Base-by-base conservation (phyloP, 1,284 basidiomycete species). In the Ceratobasidium sp. region DNA sequence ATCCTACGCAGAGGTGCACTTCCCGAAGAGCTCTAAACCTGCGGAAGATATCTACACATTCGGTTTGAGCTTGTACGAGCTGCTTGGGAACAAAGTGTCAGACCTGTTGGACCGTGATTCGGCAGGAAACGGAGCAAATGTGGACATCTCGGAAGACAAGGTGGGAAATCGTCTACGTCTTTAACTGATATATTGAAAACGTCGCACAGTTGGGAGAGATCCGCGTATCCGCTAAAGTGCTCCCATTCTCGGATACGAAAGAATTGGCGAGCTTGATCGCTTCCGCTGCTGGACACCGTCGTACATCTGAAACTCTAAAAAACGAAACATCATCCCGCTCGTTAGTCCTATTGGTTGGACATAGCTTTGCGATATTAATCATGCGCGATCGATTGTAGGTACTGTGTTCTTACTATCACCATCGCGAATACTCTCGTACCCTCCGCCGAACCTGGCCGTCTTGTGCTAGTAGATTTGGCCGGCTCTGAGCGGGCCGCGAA, bases 381-480 rank as follows among this genome's bases (percentile, higher is more conserved):
- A n/a, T n/a, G n/a, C n/a, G n/a, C n/a, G n/a, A 79, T 78, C 0
- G 70, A 76, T 18, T 80, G 78, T 26, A 80, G 80, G 59, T 80
- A 81, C 65, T 80, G 80, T 2, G 21, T 81, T 32, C 75, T 81
- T n/a, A 80, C 77, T 14, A 78, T 81, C 72, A 74, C 76, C 30
- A 75, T 81, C 59, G 79, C 78, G 74, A 82, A 81, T 58, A 78
- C 74, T 43, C 74, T 79, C 2, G 73, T 81, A 2, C 80, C 80
- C 1, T 79, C 79, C 52, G 79, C 79, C 1, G 80, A 81, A 23
- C 80, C 81, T 43, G 80, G 81, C 0, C 78, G 80, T 58, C 75
- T 81, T 3, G 78, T 81, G 32, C 77, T 82, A 10, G 81, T 81
- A 39, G 81, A 82, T 57, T 41, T 72, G 21, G 60, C 72, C 6